phyloP scores from a whole-genome alignment of 768 basidiomycete genomes.

The Hygrophoropsis aurantiaca region DNA sequence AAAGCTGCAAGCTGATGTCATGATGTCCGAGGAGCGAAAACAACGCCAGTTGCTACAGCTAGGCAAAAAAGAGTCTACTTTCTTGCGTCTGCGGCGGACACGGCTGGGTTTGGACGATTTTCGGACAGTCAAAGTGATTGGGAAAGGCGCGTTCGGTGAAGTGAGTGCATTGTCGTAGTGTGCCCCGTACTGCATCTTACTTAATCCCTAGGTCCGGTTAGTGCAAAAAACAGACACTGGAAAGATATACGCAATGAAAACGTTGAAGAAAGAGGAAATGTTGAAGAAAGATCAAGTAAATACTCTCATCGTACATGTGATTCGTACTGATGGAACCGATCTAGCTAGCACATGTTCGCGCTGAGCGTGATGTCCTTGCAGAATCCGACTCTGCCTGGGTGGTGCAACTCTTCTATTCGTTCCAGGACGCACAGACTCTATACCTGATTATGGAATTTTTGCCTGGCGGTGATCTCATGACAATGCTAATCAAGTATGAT shows the following conservation, averaged over 20 bases:
- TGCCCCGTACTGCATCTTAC: no score
- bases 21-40: slow-evolving; percentile 83
- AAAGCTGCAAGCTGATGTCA: slow-evolving; percentile 65
- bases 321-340: slow-evolving; percentile 1
- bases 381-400: slow-evolving; percentile 97
- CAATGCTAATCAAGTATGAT: slow-evolving; percentile 99
- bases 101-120: slow-evolving; percentile 92
- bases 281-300: slow-evolving; percentile 96
- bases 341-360: slow-evolving; percentile 95
- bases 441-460: slow-evolving; percentile 99
- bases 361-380: slow-evolving; percentile 94
- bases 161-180: slow-evolving; percentile 38
- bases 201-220: slow-evolving; percentile 63
- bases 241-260: slow-evolving; percentile 99
- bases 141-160: slow-evolving; percentile 98
- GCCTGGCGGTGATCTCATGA: slow-evolving; percentile 98
- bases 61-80: slow-evolving; percentile 87
- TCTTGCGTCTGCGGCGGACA: slow-evolving; percentile 83
- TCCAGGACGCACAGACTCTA: slow-evolving; percentile 89
- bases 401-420: slow-evolving; percentile 96
- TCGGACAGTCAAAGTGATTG: slow-evolving; percentile 96
- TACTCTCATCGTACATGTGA: neutral
- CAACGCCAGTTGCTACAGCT: slow-evolving; percentile 78
- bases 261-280: slow-evolving; percentile 96
- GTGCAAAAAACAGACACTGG: slow-evolving; percentile 97